phyloP scores from a whole-genome alignment of 1,284 basidiomycete genomes.

The Cystobasidium pallidum region DNA sequence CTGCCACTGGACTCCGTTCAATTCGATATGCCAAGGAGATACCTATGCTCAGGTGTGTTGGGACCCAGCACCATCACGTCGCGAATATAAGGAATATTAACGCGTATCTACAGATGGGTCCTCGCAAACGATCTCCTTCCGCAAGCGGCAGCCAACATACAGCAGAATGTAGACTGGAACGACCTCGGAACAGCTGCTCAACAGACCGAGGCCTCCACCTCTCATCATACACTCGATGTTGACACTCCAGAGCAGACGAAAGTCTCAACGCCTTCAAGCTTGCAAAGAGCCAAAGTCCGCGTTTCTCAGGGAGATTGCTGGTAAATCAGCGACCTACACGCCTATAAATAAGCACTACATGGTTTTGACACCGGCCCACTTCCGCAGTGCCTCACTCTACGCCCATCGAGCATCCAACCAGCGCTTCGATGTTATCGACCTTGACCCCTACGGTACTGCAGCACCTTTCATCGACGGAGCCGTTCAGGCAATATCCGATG shows the following conservation, averaged over 20 bases:
- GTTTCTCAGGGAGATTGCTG: conserved; percentile 93
- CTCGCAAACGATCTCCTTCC: conserved; percentile 92
- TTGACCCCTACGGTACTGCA: conserved; percentile 97
- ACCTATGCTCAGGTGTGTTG: conserved; percentile 74
- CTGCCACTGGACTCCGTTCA: conserved; percentile 90
- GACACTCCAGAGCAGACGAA: conserved; percentile 51
- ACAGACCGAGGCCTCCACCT: conserved; percentile 41
- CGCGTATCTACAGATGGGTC: conserved; percentile 67
- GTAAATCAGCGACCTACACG: conserved; percentile 59
- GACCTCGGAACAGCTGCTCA: conserved; percentile 60
- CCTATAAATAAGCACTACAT: too few species aligned
- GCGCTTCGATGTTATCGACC: conserved; percentile 89
- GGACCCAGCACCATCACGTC: too few species aligned
- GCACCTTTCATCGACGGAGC: conserved; percentile 97
- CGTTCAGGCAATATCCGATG: conserved; percentile 85
- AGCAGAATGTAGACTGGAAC: conserved; percentile 85
- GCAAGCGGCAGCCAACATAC: conserved; percentile 83
- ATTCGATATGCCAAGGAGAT: conserved; percentile 99
- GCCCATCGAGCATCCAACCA: conserved; percentile 72
- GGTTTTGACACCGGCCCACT: neutral
- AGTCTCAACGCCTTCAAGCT: neutral
- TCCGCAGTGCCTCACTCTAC: conserved; percentile 81
- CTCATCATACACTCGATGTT: conserved; percentile 45
- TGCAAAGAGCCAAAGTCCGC: conserved; percentile 65
- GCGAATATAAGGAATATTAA: too few species aligned